A percentile compares a stretch with the other conserved stretches of the same genome.
Conservation (phyloP, 1,284 basidiomycete genomes). For the Neonothopanus nambi region DNA sequence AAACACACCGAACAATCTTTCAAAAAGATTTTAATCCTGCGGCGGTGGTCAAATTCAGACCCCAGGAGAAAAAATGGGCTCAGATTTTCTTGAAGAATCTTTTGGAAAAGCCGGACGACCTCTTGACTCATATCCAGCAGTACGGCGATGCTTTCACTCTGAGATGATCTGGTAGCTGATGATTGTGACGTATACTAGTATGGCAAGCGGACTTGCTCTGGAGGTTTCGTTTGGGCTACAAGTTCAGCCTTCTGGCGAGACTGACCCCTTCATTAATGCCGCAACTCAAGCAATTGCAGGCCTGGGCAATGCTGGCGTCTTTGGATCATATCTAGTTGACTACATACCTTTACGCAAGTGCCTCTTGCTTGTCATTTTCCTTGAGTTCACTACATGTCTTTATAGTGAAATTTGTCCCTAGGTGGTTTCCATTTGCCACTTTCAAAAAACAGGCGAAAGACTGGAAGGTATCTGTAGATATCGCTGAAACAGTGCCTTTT, state of each 20-base stretch:
- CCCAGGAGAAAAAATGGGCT: slow-evolving; percentile 33
- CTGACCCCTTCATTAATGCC: slow-evolving; percentile 26
- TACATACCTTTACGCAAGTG: slow-evolving; percentile 16
- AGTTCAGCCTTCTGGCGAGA: slow-evolving; percentile 25
- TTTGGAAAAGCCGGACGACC: slow-evolving; percentile 29
- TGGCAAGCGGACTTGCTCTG: slow-evolving; percentile 19
- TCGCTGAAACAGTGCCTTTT: slow-evolving; percentile 17
- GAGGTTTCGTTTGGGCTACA: slow-evolving; percentile 22
- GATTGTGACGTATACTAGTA: slow-evolving; percentile 6
- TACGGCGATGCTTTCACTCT: slow-evolving; percentile 17
- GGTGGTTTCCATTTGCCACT: slow-evolving; percentile 1
- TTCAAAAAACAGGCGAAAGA: slow-evolving; percentile 10
- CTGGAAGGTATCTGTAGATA: slow-evolving; percentile 14
- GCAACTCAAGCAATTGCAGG: slow-evolving; percentile 23
- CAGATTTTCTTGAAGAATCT: slow-evolving; percentile 33
- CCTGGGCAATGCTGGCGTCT: slow-evolving; percentile 21
- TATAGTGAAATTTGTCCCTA: slow-evolving; percentile 14
- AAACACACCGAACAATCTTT: slow-evolving; percentile 37
- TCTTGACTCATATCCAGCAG: slow-evolving; percentile 38
- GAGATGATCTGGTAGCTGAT: neutral
- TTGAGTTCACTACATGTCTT: neutral
- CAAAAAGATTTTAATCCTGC: slow-evolving; percentile 29
- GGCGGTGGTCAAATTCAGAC: slow-evolving; percentile 28
- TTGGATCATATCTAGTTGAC: slow-evolving; percentile 23
- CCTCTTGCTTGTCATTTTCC: neutral